Evolutionary conservation across 2,329 filamentous ascomycete genomes (phyloP), one percentile per base, ranked within the genome.

Genomic region (Herpotrichia juniperi): DNA sequence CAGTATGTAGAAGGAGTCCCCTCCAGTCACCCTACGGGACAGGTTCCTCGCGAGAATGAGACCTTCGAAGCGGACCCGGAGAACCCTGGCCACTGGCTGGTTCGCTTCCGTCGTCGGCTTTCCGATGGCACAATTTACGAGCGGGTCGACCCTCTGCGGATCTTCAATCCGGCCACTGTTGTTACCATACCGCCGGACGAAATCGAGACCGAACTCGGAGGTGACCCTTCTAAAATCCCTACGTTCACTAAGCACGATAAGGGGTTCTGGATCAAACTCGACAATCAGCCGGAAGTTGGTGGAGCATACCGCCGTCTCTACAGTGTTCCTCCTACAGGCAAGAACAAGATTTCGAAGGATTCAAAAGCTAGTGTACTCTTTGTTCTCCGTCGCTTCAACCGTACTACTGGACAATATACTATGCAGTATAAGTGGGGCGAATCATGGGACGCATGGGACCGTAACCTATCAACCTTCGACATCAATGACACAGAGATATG

Each of bases 371-470:
- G 24, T 7, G 32, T 16, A 6, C 21, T 35, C 30, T 43, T 51
- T 25, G 21, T 51, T 14, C 24, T 39, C 2, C 48, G 42, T 12
- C 42, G 32, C 17, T 51, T 46, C 34, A 16, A 46, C 31, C 42
- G 42, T 17, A 3, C 3, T 3, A 46, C 31, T 19, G 14, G 25
- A 17, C n/a, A 31, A 14, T 46, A 46, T 25, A 10, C 22, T 8
- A 9, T 39, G 2, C 48, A 31, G 17, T 46, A 46, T 42, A 51
- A 46, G 16, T 39, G 16, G 3, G 48, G 42, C 19, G 7, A 19
- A 11, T 30, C 32, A 21, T 51, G 42, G 42, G 11, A 25, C 10
- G 21, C 2, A 2, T 51, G 31, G 32, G 37, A 32, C 14, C 9
- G 16, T 5, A 32, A 43, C 26, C n/a, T 43, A 4, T 5, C 3